Evolutionary conservation across 2,329 filamentous ascomycete genomes (phyloP).

Genomic region (Colletotrichum phormii): DNA sequence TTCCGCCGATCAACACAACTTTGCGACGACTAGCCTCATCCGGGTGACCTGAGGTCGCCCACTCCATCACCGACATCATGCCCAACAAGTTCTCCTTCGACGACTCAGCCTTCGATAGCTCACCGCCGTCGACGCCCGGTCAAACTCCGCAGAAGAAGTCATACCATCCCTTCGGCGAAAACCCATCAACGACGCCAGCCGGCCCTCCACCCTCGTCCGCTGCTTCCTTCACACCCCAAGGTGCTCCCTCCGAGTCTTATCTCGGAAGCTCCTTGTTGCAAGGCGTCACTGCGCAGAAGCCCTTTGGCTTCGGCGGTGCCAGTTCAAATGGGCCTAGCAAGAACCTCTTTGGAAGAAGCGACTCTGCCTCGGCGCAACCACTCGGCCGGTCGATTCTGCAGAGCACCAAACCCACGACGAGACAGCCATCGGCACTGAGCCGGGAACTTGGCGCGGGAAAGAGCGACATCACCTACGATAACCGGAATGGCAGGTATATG

Average conservation of each 20-base stretch:
- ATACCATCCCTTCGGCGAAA: constrained; percentile 54
- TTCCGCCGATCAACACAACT: neutral
- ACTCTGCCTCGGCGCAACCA: constrained; percentile 53
- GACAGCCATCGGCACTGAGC: constrained; percentile 65
- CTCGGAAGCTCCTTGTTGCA: constrained; percentile 66
- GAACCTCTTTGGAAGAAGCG: constrained; percentile 52
- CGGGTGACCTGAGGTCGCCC: constrained; percentile 36
- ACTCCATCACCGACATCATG: constrained; percentile 45
- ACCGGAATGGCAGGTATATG: constrained; percentile 39
- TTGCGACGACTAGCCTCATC: constrained; percentile 9
- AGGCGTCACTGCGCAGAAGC: constrained; percentile 52
- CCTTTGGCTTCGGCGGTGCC: constrained; percentile 52
- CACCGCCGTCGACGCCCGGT: constrained; percentile 62
- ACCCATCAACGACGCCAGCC: constrained; percentile 65
- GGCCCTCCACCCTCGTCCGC: constrained; percentile 64
- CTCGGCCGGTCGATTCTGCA: constrained; percentile 62
- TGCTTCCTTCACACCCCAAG: constrained; percentile 66
- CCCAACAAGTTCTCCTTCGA: constrained; percentile 55
- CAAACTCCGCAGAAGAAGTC: constrained; percentile 15
- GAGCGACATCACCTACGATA: constrained; percentile 28
- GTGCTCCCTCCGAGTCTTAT: constrained; percentile 66
- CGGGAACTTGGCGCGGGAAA: constrained; percentile 48
- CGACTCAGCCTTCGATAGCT: constrained; percentile 53
- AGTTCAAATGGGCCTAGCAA: constrained; percentile 45
- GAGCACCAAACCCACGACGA: constrained; percentile 41